phyloP scores from a whole-genome alignment of 345 rosid genomes.

The Ricinus communis region DNA sequence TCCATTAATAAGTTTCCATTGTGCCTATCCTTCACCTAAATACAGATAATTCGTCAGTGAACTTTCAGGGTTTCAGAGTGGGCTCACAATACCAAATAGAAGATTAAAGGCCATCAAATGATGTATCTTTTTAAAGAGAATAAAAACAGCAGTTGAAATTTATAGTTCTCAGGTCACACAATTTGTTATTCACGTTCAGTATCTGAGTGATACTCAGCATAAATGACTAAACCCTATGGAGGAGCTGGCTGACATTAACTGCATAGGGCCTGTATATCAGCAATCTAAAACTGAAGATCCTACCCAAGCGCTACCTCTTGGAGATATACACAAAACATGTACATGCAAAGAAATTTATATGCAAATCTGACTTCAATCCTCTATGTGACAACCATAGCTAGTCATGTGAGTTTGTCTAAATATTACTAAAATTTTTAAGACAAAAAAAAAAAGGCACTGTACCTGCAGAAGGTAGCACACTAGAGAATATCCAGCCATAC shows the following conservation, averaged over 20 bases:
- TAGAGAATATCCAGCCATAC: conserved; percentile 99
- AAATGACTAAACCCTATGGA: not conserved
- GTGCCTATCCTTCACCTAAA: conserved; percentile 92
- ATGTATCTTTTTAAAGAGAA: not conserved
- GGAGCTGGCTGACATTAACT: not conserved
- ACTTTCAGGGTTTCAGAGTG: not conserved
- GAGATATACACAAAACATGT: not conserved
- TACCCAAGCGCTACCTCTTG: not conserved
- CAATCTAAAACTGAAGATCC: not conserved
- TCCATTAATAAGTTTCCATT: conserved; percentile 94
- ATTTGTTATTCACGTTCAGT: not conserved
- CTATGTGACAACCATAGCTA: not conserved
- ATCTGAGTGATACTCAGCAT: not conserved
- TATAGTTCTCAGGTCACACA: not conserved
- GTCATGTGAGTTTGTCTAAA: conserved; percentile 1
- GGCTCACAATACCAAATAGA: not conserved
- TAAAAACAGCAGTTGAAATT: not conserved
- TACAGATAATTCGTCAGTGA: not conserved
- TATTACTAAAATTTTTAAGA: not conserved
- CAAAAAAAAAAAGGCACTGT: conserved; percentile 2
- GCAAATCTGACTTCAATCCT: not conserved
- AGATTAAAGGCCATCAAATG: not conserved
- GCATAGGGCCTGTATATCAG: not conserved
- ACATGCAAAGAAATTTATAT: not conserved
- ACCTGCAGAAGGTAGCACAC: conserved; percentile 99